Evolutionary conservation across 345 rosid species (phyloP).

Genomic region (Lepidium didymum): DNA sequence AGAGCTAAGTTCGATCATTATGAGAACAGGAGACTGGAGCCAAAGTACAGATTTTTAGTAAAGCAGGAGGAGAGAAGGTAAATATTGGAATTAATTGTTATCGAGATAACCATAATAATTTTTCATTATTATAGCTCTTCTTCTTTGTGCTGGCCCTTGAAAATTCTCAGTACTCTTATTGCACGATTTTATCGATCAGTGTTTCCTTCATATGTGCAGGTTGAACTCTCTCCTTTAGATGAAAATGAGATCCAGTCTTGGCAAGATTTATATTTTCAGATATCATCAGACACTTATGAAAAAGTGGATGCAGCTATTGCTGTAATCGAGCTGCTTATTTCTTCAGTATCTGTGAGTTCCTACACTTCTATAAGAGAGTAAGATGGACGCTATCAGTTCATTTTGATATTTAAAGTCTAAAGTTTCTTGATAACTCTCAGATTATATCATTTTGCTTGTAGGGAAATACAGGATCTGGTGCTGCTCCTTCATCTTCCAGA

Average conservation of each 20-base stretch:
- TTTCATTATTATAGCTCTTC: not conserved
- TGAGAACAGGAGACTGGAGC: constrained; percentile 81
- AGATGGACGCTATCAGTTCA: not conserved
- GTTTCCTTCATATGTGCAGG: constrained; percentile 35
- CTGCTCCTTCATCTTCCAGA: constrained; percentile 27
- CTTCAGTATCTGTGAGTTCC: constrained; percentile 78
- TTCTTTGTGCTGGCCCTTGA: not conserved
- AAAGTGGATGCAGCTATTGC: constrained; percentile 89
- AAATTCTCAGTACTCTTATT: constrained; percentile 5
- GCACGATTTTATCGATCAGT: not conserved
- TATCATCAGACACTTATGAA: constrained; percentile 77
- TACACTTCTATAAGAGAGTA: constrained; percentile 1
- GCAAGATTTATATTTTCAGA: constrained; percentile 56
- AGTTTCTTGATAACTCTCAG: not conserved
- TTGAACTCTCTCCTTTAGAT: constrained; percentile 63
- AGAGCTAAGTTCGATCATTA: not conserved
- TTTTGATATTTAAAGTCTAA: not conserved
- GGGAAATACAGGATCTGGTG: constrained; percentile 54
- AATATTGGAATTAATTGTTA: not conserved
- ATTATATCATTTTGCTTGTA: constrained; percentile 21
- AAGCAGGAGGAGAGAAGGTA: constrained; percentile 69
- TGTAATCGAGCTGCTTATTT: constrained; percentile 64
- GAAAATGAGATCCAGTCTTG: constrained; percentile 40
- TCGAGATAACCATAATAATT: not conserved
- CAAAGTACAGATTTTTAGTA: constrained; percentile 57